These are phyloP conservation scores for Hypoxylon sp. DNA, from an alignment of 2,329 filamentous ascomycete species.

Conservation along the genomic window DNA sequence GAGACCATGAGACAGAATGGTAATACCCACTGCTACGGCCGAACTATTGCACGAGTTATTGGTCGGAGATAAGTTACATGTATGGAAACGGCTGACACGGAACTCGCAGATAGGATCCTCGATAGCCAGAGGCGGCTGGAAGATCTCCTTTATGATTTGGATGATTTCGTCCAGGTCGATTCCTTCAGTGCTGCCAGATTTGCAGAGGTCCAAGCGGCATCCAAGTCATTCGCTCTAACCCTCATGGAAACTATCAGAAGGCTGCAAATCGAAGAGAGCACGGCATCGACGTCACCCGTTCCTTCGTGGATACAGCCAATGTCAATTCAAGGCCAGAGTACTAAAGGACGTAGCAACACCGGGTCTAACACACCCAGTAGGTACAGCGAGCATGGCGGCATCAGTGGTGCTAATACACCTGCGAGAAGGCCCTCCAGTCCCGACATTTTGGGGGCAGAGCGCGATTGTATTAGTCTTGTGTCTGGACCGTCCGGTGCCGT, in stretches of 20 bases:
- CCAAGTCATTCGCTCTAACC: constrained; percentile 59
- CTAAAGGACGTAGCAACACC: constrained; percentile 26
- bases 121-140: constrained; percentile 54
- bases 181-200: constrained; percentile 58
- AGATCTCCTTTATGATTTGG: constrained; percentile 61
- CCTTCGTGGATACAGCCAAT: constrained; percentile 50
- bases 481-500: constrained; percentile 24
- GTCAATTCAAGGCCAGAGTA: constrained; percentile 24
- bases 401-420: constrained; percentile 21
- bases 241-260: constrained; percentile 57
- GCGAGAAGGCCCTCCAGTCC: constrained; percentile 45
- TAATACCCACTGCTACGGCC: constrained; percentile 39
- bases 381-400: constrained; percentile 19
- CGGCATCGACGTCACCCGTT: constrained; percentile 46
- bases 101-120: constrained; percentile 42
- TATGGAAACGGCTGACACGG: constrained; percentile 32
- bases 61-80: not conserved
- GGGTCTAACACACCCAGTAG: constrained; percentile 30
- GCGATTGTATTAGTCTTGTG: constrained; percentile 45
- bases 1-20: constrained; percentile 57
- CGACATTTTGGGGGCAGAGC: constrained; percentile 47
- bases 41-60: constrained; percentile 1
- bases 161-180: constrained; percentile 59
- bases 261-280: constrained; percentile 50
- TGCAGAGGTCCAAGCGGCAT: constrained; percentile 57